Conservation (phyloP, 2,329 filamentous ascomycete genomes). For the Penicillium italicum region DNA sequence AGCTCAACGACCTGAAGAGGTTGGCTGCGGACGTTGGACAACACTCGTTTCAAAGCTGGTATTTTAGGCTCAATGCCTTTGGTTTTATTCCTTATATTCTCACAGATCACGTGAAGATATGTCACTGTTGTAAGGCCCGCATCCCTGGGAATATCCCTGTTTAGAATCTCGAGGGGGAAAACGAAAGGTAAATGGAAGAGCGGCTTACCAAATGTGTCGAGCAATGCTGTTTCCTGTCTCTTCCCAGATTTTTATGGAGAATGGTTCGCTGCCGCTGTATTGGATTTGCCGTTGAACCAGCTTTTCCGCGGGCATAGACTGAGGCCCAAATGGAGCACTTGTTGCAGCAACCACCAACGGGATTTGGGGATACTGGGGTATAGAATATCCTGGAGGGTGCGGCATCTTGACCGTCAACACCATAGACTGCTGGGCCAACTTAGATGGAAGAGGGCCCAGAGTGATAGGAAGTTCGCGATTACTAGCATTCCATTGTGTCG, state of each 20-base stretch:
- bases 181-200: neutral
- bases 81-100: conserved; percentile 26
- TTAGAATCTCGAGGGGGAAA: conserved; percentile 8
- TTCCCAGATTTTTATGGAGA: conserved; percentile 56
- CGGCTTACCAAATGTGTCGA: conserved; percentile 62
- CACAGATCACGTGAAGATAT: conserved; percentile 36
- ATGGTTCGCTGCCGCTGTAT: conserved; percentile 29
- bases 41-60: conserved; percentile 32
- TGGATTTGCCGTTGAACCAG: conserved; percentile 53
- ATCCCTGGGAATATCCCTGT: conserved; percentile 44
- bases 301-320: conserved; percentile 46
- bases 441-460: conserved; percentile 30
- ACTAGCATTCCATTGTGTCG: conserved; percentile 33
- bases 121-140: conserved; percentile 57
- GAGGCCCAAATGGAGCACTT: conserved; percentile 47
- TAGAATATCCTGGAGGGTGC: conserved; percentile 19
- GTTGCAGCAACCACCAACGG: conserved; percentile 56
- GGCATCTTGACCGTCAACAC: conserved; percentile 27
- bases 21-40: conserved; percentile 27
- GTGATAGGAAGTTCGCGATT: conserved; percentile 34
- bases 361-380: conserved; percentile 14
- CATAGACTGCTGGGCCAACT: conserved; percentile 25
- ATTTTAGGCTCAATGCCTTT: conserved; percentile 22
- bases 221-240: conserved; percentile 71
- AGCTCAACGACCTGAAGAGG: conserved; percentile 58